Evolutionary conservation across 2,329 filamentous ascomycete genomes (phyloP), one percentile per base, ranked within the genome.

Genomic region (Bisporella sp.): DNA sequence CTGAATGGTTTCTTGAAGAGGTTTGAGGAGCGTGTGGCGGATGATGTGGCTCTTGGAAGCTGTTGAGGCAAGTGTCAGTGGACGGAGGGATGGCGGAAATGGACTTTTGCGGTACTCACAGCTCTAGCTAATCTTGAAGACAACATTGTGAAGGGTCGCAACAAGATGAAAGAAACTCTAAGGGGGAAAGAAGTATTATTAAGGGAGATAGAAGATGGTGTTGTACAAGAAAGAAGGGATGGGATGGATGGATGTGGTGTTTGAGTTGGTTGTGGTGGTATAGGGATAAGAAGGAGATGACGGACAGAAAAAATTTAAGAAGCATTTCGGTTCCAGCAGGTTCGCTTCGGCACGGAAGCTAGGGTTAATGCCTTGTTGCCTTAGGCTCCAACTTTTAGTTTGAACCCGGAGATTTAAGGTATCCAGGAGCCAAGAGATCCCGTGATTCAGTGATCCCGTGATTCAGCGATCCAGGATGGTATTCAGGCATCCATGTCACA

Each of bases 41-140:
- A 73, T 65, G 85, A 76, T 60, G 79, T 75, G 69, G 87, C 84
- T 78, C 89, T 82, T 68, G 89, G 88, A 72, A 95, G 81, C 87
- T 91, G 60, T 46, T 43, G 31, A n/a, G n/a, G 30, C 5, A 46
- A 30, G 40, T 30, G 31, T 35, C 41, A 51, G 32, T 12, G 13
- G 12, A 33, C 13, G 39, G 13, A 48, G 30, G 33, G n/a, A 5
- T 30, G 31, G 41, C 43, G 41, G 31, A 42, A 33, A 13, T 40
- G 45, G 37, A 45, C 11, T 21, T 50, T 49, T 45, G 47, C 32
- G 45, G 12, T 8, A 81, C 85, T 76, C 82, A 89, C 85, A 80
- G 83, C 84, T 78, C 84, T 81, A 65, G 81, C 79, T 64, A 89
- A 73, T 71, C 82, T 82, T 65, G 84, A 80, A 67, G 84, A 76